These are phyloP conservation scores for Russula griseocarnosa DNA, from an alignment of 768 basidiomycete genomes.

Conservation along the genomic window DNA sequence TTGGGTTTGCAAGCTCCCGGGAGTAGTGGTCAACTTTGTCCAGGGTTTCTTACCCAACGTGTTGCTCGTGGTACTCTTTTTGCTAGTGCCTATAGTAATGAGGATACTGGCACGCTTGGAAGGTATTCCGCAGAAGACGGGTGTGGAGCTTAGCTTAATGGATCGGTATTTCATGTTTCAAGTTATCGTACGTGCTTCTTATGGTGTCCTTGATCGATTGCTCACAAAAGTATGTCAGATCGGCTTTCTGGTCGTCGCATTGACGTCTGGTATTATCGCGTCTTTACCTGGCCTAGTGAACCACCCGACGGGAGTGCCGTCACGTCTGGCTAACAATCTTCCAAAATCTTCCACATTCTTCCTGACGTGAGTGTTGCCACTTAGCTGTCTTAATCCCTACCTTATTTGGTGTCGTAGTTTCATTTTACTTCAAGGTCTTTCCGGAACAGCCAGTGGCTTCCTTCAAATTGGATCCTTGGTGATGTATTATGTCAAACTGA, in stretches of 20 bases:
- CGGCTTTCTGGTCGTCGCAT: constrained; percentile 87
- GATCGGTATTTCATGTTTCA: constrained; percentile 88
- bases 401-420: constrained; percentile 44
- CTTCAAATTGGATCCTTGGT: constrained; percentile 69
- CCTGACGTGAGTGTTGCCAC: constrained; percentile 56
- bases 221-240: constrained; percentile 49
- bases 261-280: constrained; percentile 78
- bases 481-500: constrained; percentile 87
- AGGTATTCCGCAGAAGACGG: constrained; percentile 82
- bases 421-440: constrained; percentile 73
- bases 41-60: constrained; percentile 87
- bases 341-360: constrained; percentile 88
- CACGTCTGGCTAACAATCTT: constrained; percentile 68
- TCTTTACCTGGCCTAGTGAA: constrained; percentile 59
- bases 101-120: constrained; percentile 79
- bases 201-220: background rate
- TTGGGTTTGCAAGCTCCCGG: constrained; percentile 77
- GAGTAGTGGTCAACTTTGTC: constrained; percentile 71
- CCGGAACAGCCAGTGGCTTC: constrained; percentile 77
- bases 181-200: constrained; percentile 60
- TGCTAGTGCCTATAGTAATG: constrained; percentile 81
- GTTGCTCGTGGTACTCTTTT: constrained; percentile 84
- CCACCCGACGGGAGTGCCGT: constrained; percentile 67
- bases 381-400: background rate
- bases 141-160: constrained; percentile 88